Evolutionary conservation across 441 rosid species (phyloP).

Genomic region (Populus trichocarpa): DNA sequence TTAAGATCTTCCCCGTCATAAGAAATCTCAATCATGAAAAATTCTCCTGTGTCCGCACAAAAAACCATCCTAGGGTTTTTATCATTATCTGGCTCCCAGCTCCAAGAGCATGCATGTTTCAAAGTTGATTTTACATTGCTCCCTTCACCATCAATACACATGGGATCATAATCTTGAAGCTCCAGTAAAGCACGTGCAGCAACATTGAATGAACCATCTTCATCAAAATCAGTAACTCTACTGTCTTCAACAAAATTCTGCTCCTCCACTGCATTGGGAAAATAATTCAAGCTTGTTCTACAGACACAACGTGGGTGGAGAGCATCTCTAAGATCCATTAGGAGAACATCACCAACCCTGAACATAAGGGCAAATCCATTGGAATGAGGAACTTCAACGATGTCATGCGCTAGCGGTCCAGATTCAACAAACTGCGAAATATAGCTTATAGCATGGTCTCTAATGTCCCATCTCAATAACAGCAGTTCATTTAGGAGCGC

Average conservation of each 20-base stretch:
- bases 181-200: conserved; percentile 94
- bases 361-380: conserved; percentile 86
- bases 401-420: conserved; percentile 75
- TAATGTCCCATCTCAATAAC: conserved; percentile 67
- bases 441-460: conserved; percentile 47
- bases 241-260: conserved; percentile 74
- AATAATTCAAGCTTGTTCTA: conserved; percentile 63
- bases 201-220: conserved; percentile 91
- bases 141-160: conserved; percentile 83
- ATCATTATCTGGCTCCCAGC: conserved; percentile 81
- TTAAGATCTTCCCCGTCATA: conserved; percentile 45
- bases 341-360: conserved; percentile 89
- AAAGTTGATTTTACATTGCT: conserved; percentile 45
- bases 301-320: conserved; percentile 61
- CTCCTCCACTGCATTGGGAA: conserved; percentile 63
- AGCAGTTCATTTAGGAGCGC: conserved; percentile 62
- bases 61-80: conserved; percentile 66
- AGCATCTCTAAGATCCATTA: conserved; percentile 96
- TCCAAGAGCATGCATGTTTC: conserved; percentile 80
- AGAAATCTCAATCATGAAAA: conserved; percentile 73
- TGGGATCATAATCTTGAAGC: conserved; percentile 95
- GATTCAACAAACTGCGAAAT: conserved; percentile 59
- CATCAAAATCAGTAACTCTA: conserved; percentile 79
- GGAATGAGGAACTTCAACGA: conserved; percentile 86
- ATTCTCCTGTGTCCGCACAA: conserved; percentile 82